Evolutionary conservation across 352 stramenopile genomes (phyloP).

Genomic region (Phytophthora idaei): DNA sequence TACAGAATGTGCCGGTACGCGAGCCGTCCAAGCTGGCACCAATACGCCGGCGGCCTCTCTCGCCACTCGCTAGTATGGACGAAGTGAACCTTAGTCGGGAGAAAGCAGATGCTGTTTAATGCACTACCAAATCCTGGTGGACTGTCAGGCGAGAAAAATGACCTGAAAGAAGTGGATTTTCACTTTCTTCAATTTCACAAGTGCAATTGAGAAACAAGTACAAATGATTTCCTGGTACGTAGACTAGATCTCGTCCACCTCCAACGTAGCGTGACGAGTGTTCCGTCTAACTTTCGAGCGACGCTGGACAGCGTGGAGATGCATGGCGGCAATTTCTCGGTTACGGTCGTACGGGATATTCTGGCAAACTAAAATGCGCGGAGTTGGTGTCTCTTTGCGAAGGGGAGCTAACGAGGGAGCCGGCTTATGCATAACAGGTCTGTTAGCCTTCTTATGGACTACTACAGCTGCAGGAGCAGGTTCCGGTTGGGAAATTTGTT

Average conservation of each 20-base stretch:
- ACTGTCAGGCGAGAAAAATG: constrained; percentile 1
- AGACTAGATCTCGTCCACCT: constrained; percentile 38
- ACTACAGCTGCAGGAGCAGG: not conserved
- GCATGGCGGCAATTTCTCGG: constrained; percentile 65
- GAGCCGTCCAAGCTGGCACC: constrained; percentile 18
- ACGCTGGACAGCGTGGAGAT: constrained; percentile 61
- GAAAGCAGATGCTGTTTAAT: constrained; percentile 25
- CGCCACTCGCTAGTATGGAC: constrained; percentile 14
- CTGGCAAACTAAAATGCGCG: constrained; percentile 19
- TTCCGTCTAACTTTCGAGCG: constrained; percentile 47
- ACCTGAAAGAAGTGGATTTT: not conserved
- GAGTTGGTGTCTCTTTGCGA: constrained; percentile 18
- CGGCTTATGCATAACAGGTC: constrained; percentile 6
- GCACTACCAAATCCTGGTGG: no score
- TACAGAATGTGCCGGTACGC: not conserved
- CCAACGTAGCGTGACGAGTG: constrained; percentile 31
- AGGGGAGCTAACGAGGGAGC: constrained; percentile 18
- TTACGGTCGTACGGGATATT: constrained; percentile 55
- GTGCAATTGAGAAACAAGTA: not conserved
- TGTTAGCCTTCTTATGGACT: constrained; percentile 8
- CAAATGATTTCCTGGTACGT: not conserved
- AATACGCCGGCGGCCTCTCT: constrained; percentile 23
- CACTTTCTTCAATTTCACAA: not conserved
- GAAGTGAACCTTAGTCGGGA: constrained; percentile 10
- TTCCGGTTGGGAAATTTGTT: constrained; percentile 12